Conservation (phyloP, 805 yeast species). For the Priceomyces medius region DNA sequence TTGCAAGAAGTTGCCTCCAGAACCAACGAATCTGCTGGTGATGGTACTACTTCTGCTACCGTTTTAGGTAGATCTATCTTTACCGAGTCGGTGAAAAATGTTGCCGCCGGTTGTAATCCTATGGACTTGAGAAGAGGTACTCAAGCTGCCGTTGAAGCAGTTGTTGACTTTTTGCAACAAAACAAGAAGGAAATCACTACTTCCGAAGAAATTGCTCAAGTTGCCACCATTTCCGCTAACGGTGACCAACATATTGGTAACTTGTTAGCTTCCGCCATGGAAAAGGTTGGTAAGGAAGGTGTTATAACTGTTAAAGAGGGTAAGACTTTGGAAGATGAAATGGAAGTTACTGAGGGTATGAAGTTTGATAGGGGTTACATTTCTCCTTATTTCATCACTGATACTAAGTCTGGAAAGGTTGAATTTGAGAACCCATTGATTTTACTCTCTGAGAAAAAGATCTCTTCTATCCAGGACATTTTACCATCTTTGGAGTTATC, state of each 20-base stretch:
- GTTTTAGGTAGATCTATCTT: slow-evolving; percentile 93
- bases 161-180: slow-evolving; percentile 75
- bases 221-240: slow-evolving; percentile 96
- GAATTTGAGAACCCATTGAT: slow-evolving; percentile 93
- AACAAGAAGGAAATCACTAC: slow-evolving; percentile 94
- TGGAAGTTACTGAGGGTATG: slow-evolving; percentile 97
- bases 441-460: slow-evolving; percentile 84
- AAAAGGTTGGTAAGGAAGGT: slow-evolving; percentile 98
- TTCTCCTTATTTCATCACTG: slow-evolving; percentile 94
- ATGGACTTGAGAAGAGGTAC: slow-evolving; percentile 97
- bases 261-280: slow-evolving; percentile 93
- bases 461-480: slow-evolving; percentile 85
- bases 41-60: slow-evolving; percentile 97
- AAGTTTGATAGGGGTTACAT: slow-evolving; percentile 96
- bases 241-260: slow-evolving; percentile 93
- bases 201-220: slow-evolving; percentile 94
- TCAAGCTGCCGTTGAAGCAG: slow-evolving; percentile 94
- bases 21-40: slow-evolving; percentile 98
- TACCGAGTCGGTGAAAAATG: slow-evolving; percentile 93
- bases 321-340: slow-evolving; percentile 92
- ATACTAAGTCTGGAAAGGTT: slow-evolving; percentile 87
- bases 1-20: slow-evolving; percentile 95
- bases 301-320: slow-evolving; percentile 98
- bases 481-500: slow-evolving; percentile 92
- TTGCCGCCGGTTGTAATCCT: slow-evolving; percentile 98